Evolutionary conservation across 768 basidiomycete species (phyloP), one percentile per base, ranked within the genome.

Genomic region (Scleroderma bovista): DNA sequence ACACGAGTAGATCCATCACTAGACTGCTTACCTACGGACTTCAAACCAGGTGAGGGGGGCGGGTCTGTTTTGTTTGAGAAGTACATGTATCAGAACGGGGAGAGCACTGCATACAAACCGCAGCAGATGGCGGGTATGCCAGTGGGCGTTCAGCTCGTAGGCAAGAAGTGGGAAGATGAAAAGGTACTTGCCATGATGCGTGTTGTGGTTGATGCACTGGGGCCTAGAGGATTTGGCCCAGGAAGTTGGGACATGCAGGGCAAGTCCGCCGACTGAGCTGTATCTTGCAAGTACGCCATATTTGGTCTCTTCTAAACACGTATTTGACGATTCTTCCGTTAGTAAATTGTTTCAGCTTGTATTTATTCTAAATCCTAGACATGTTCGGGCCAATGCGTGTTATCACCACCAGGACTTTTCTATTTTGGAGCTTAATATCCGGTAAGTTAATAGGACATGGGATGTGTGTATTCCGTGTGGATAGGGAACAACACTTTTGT

Each of bases 141-240:
- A 0, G 60, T 88, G 2, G 82, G 83, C 2, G 77, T 86, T 11
- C 84, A 88, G 60, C 63, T 88, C 29, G 73, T 79, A 1, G 84
- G 83, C 2, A 67, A 75, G 40, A 69, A 80, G 37, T 72, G 85
- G 36, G 81, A 86, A 60, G 87, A 88, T 64, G 87, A 89, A 65
- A 81, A 81, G 58, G 84, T 85, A 2, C 54, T 88, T 7, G 78
- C 81, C 57, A 83, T 79, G 2, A 86, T 86, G 80, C 77, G 78
- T 57, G 71, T 86, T 6, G 68, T 85, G 43, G 69, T 80, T 39
- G 52, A 50, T 2, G 64, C 64, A 16, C 55, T 66, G n/a, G 56
- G 86, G 3, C 66, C 66, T 38, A 69, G 87, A 36, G 80, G 77
- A 1, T 91, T 90, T 63, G 88, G 86, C 7, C 86, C 89, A 37